Evolutionary conservation across 2,329 filamentous ascomycete species (phyloP), one percentile per base, ranked within the genome.

Genomic region (Plectosphaerella sp.): DNA sequence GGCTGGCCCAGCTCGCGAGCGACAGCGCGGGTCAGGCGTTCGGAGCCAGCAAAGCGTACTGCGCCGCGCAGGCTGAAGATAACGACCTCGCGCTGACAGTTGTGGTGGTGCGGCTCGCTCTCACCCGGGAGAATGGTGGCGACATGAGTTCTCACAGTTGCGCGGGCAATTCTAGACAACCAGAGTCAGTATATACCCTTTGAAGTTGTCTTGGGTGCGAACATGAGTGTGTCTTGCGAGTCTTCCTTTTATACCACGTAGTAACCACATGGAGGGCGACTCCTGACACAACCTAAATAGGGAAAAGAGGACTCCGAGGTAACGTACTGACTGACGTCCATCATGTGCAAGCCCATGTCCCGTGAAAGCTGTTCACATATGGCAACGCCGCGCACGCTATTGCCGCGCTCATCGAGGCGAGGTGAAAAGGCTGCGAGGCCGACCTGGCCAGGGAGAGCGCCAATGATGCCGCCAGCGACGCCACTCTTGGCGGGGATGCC

Each of bases 401-500:
- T 67, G 1, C 65, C 65, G n/a, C 60, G 61, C 20, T 55, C 67
- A 24, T 67, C 65, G 6, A 67, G 61, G 37, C 61, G 62, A 5
- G 65, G 65, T 0, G 65, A 67, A 22, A 67, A 66, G 4, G 61
- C 59, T 1, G 65, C 65, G 8, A 67, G 60, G 33, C 65, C 65
- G 33, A 67, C 58, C 36, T 67, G 65, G 8, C 65, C 65, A 0
- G 65, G 65, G 49, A 67, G 46, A 0, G 65, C 64, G 16, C 64
- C 64, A 42, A 67, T 65, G 45, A 67, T 67, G 24, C 64, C 65
- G 5, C 65, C 65, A 7, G 64, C 60, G 0, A 67, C 64, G 28
- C 68, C 68, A 45, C 65, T 68, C 59, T 71, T 71, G 15, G 68
- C 68, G 0, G 68, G 68, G 28, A 71, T 69, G 3, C 68, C 68